These are phyloP conservation scores for Luzula sylvatica DNA, from an alignment of 176 grass and related monocot genomes.

Conservation along the genomic window DNA sequence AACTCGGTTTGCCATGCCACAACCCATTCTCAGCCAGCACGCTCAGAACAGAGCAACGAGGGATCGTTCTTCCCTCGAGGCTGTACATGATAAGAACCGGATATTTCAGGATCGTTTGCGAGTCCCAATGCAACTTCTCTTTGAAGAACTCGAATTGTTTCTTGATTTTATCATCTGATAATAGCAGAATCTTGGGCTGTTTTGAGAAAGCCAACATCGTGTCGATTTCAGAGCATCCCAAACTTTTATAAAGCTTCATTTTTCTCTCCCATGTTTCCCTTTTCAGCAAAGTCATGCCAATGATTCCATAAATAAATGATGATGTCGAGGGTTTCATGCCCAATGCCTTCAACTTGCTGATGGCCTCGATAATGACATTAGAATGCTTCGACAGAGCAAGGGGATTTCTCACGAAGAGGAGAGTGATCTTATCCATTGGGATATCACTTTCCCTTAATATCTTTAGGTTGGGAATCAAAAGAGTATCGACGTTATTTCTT, in stretches of 20 bases:
- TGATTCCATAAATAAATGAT: background rate
- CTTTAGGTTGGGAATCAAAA: background rate
- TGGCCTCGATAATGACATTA: background rate
- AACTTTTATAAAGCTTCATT: conserved; percentile 20
- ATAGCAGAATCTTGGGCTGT: conserved; percentile 11
- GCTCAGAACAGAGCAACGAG: conserved; percentile 19
- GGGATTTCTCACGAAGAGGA: background rate
- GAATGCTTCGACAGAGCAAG: background rate
- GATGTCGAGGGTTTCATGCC: conserved; percentile 2
- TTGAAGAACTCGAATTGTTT: conserved; percentile 4
- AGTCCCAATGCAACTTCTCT: conserved; percentile 22
- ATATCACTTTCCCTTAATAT: conserved; percentile 7
- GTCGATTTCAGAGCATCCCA: conserved; percentile 28
- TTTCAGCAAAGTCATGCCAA: background rate
- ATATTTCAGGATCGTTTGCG: background rate
- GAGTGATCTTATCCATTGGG: background rate
- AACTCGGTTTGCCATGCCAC: background rate
- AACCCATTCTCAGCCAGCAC: background rate
- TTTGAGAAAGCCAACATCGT: conserved; percentile 9
- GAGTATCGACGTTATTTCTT: background rate
- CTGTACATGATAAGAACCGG: conserved; percentile 13
- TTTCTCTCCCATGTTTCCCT: conserved; percentile 19
- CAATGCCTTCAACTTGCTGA: conserved; percentile 11
- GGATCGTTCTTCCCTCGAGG: conserved; percentile 19
- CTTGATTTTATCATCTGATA: conserved; percentile 13